Percentiles rank a stretch among this genome's conserved stretches.
Evolutionary conservation across 768 basidiomycete species (phyloP).

Genomic region (Termitomyces sp.): DNA sequence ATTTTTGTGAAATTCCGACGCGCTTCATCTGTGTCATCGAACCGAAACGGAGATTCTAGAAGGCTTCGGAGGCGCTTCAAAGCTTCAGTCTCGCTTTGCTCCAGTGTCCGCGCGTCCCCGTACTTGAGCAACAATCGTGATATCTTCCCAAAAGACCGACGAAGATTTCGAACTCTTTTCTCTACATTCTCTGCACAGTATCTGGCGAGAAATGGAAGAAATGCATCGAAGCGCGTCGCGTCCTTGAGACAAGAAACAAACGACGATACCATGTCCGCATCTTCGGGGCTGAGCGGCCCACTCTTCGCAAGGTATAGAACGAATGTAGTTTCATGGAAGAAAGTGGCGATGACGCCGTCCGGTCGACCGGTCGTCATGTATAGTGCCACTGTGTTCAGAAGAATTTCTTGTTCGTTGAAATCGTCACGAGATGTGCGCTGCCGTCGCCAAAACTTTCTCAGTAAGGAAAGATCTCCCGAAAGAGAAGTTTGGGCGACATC

Average conservation of each 20-base stretch:
- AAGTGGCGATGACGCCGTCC: not conserved
- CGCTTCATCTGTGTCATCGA: not conserved
- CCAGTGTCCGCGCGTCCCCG: not conserved
- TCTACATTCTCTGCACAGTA: not conserved
- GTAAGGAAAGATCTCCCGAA: not conserved
- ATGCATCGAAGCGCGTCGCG: not conserved
- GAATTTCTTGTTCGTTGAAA: not conserved
- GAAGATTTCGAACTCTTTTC: not conserved
- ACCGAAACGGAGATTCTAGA: not conserved
- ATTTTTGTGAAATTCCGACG: not conserved
- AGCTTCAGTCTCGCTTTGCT: not conserved
- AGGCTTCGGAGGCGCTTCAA: not conserved
- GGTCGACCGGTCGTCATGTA: not conserved
- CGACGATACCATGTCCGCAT: not conserved
- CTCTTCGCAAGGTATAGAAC: not conserved
- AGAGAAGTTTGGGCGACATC: not conserved
- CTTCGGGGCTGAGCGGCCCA: not conserved
- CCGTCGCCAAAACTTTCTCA: not conserved
- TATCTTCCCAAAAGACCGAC: not conserved
- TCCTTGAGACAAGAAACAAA: not conserved
- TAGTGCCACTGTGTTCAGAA: not conserved
- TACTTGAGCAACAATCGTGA: not conserved
- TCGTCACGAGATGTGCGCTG: not conserved
- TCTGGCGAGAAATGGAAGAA: not conserved
- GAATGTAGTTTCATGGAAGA: not conserved